These are phyloP conservation scores for Quercus suber DNA, from an alignment of 306 rosid genomes.

Conservation along the genomic window DNA sequence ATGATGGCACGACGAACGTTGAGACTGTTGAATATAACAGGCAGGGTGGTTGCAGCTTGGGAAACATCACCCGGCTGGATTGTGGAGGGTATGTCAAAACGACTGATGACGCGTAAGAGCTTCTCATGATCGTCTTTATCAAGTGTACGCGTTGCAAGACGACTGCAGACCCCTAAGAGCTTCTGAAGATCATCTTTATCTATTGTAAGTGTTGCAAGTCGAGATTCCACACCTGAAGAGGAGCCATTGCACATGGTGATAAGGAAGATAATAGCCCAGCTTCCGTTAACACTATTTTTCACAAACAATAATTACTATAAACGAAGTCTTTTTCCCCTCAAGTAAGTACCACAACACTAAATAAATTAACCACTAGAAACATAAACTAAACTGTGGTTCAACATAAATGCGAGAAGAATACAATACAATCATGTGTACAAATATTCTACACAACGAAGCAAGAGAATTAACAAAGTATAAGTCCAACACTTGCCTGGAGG, in stretches of 20 bases:
- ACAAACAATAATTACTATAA: background rate
- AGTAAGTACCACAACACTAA: no score
- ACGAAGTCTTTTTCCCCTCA: no score
- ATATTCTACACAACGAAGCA: background rate
- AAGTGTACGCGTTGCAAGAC: background rate
- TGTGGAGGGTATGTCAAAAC: constrained; percentile 55
- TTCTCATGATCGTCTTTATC: no score
- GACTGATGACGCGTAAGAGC: no score
- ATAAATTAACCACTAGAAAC: background rate
- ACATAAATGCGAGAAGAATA: background rate
- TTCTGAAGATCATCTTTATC: constrained; percentile 57
- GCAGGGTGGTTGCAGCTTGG: constrained; percentile 41
- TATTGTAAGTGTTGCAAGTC: constrained; percentile 80
- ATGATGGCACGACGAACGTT: constrained; percentile 79
- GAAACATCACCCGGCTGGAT: constrained; percentile 62
- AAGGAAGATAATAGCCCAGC: constrained; percentile 11
- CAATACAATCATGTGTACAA: background rate
- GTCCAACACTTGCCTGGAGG: constrained; percentile 74
- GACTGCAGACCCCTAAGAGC: constrained; percentile 39
- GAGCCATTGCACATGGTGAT: constrained; percentile 14
- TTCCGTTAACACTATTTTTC: background rate
- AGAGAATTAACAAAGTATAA: background rate
- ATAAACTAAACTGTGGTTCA: background rate
- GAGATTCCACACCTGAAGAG: constrained; percentile 79
- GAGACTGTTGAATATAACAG: constrained; percentile 64